Evolutionary conservation across 2,329 filamentous ascomycete species (phyloP).

Genomic region (Xylaria hypoxylon): DNA sequence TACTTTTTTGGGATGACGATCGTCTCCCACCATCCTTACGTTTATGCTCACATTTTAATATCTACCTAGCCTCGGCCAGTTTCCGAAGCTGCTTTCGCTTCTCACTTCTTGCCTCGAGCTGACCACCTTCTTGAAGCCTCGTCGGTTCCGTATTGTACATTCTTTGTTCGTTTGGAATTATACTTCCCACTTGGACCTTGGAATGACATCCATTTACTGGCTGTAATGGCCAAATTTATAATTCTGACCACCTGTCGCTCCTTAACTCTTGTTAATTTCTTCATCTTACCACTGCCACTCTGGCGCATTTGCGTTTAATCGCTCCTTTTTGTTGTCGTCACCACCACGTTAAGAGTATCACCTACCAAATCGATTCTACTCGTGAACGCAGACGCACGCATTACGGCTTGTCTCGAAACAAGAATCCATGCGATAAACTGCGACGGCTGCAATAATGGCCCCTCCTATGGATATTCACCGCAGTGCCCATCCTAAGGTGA

Average conservation of each 20-base stretch:
- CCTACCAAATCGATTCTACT: constrained; percentile 1
- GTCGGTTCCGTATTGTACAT: constrained; percentile 33
- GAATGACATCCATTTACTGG: constrained; percentile 33
- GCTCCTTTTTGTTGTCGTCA: constrained; percentile 37
- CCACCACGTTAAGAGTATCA: not conserved
- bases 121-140: constrained; percentile 30
- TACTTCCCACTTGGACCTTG: constrained; percentile 30
- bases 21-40: constrained; percentile 35
- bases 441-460: constrained; percentile 53
- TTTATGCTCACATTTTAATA: not conserved
- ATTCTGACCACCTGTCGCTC: constrained; percentile 42
- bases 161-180: constrained; percentile 24
- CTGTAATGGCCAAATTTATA: constrained; percentile 43
- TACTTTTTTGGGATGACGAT: constrained; percentile 48
- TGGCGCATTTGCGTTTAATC: constrained; percentile 35
- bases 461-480: constrained; percentile 60
- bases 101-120: constrained; percentile 23
- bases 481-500: constrained; percentile 61
- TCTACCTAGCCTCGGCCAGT: constrained; percentile 33
- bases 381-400: not conserved
- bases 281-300: constrained; percentile 32
- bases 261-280: constrained; percentile 39
- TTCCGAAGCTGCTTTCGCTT: constrained; percentile 26
- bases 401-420: not conserved
- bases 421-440: constrained; percentile 12